Evolutionary conservation across 805 yeast genomes (phyloP), one percentile per base, ranked within the genome.

Genomic region (Lipomyces orientalis): DNA sequence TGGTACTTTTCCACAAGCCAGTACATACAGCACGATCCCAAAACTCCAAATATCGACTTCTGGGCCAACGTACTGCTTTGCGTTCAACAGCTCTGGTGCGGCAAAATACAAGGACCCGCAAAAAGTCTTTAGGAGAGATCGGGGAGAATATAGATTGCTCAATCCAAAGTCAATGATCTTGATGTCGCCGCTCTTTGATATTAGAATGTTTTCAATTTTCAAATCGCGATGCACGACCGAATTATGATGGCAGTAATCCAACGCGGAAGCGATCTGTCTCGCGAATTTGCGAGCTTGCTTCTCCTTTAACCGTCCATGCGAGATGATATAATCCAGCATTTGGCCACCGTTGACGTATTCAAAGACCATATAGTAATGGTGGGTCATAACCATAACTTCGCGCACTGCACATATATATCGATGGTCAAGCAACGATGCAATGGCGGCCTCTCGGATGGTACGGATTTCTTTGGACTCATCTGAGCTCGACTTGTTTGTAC

Each of bases 31-130:
- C 0, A 95, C 98, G 39, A 95, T 97, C 71, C 99, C 99, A 82
- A 93, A 94, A 1, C 97, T 91, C 99, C 99, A 95, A 22, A 95
- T 89, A 78, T 95, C 99, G 59, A 95, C 97, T 78, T 95, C 99
- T 0, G 99, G 99, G 0, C 99, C 99, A 49, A 86, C 83, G 75
- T 95, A 95, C 0, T 97, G 98, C 72, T 87, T 88, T 0, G 98
- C 99, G 67, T 91, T 90, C 63, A 95, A 82, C 73, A 95, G 83
- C 78, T 95, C 99, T 0, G 99, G 99, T 0, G 99, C 99, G 0
- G 99, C 99, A 85, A 95, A 95, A 78, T 95, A 95, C 61, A 95
- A 82, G 0, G 98, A 93, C 2, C 99, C 99, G 83, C 99, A 95
- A 76, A 91, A 95, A 0, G 99, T 95, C 76, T 90, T 91, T 76